Base-by-base conservation (phyloP, 2,329 filamentous ascomycete species). In the Fusarium zealandicum region DNA sequence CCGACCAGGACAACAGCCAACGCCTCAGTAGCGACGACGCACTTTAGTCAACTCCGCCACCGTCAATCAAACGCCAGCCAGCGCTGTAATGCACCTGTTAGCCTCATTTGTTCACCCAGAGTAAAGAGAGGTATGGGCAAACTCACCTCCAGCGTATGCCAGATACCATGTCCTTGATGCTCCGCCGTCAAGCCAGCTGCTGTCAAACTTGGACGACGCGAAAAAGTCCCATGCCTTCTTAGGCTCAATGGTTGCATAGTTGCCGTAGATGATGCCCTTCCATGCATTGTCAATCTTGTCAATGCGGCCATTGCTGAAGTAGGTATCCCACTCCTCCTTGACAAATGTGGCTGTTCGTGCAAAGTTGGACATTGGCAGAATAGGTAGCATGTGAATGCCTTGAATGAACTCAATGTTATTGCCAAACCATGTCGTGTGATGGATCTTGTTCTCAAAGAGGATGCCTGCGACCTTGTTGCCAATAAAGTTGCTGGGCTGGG, bases 371-470 rank as follows among this genome's bases (percentile, higher is more conserved):
- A 82, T 79, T 3, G 91, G 87, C 43, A 88, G 79, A 38, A 93
- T 75, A 1, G 91, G 91, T 25, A 93, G 80, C 90, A 95, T 93
- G 76, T 95, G 90, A 64, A 93, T 93, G 52, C 90, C 89, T 67
- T 84, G 77, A 56, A 96, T 83, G 65, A 85, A 90, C 73, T 93
- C 88, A 11, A 85, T 81, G 51, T 87, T 84, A 43, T 77, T 72
- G 38, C 91, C 90, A 68, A 97, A 97, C 75, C 92, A 97, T 1
- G 93, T 97, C 4, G 90, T 89, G 73, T 97, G 92, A 72, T 98
- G 91, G 47, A 92, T 83, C 76, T 98, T 98, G 78, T 97, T 97
- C 75, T 98, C 93, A 68, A 97, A 98, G 8, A 96, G 71, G 60
- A 88, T 88, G 6, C 85, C 84, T 3, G 81, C 80, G 31, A 82